Base-by-base conservation (phyloP, 2,329 filamentous ascomycete genomes). In the Capronia epimyces region DNA sequence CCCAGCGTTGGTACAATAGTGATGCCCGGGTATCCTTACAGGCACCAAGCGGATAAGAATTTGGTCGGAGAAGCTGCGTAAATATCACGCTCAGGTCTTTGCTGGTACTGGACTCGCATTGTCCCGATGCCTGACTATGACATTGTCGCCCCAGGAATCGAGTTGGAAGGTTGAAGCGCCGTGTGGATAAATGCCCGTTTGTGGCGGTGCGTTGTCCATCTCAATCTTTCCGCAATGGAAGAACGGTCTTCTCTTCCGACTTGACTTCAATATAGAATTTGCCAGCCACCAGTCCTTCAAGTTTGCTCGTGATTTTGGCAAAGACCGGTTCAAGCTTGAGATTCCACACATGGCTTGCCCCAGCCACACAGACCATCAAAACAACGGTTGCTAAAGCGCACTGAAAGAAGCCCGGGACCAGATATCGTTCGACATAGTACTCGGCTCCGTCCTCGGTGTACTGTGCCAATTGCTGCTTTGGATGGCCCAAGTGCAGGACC, bases 281-380 rank as follows among this genome's bases (percentile, higher is more conserved):
- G 16, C 52, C 56, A 3, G 42, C 52, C 10, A 56, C 52, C 20
- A 57, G 15, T 7, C 44, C 41, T 25, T 66, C 65, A n/a, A 64
- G 57, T 13, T 34, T 40, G 20, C 40, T 50, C 3, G 64, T 65
- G 6, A 60, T 58, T n/a, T 50, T 52, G 18, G 59, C 66, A 52
- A 68, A 79, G 60, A 71, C 73, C 1, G 77, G 76, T 60, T 81
- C 78, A 15, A 81, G 71, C 41, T 76, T 74, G 3, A 66, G 69
- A 10, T 74, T 77, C 78, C 78, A 81, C 0, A 74, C 60, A 59
- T 74, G 80, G 22, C 83, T 75, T 61, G 81, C 79, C 61, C 77
- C 76, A 68, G 82, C 77, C 72, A 83, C 79, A 71, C 79, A 81
- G 60, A 82, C 66, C 34, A 75, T 76, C 67, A 78, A 77, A 64